These are phyloP conservation scores for Trichoderma atroviride DNA, from an alignment of 2,329 filamentous ascomycete genomes.

Conservation along the genomic window DNA sequence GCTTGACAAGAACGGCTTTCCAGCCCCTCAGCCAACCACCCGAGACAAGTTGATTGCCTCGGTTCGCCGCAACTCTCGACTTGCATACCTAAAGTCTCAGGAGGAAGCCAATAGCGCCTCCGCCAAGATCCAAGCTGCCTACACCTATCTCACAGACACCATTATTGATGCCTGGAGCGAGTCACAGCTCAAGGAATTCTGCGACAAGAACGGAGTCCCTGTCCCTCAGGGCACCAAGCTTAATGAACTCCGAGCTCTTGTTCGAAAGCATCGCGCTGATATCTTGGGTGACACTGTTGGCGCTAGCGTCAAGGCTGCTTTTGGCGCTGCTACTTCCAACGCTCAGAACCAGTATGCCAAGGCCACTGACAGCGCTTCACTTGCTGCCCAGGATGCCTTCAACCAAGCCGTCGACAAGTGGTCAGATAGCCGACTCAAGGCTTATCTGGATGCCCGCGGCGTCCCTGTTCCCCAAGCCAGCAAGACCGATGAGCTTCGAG, in stretches of 20 bases:
- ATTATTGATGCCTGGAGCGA: slow-evolving; percentile 91
- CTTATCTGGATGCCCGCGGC: slow-evolving; percentile 75
- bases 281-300: slow-evolving; percentile 67
- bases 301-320: slow-evolving; percentile 60
- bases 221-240: slow-evolving; percentile 90
- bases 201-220: slow-evolving; percentile 81
- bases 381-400: slow-evolving; percentile 68
- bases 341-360: slow-evolving; percentile 76
- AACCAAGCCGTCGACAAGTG: slow-evolving; percentile 63
- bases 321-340: slow-evolving; percentile 72
- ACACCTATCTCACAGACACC: slow-evolving; percentile 76
- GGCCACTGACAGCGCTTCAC: slow-evolving; percentile 69
- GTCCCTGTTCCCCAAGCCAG: slow-evolving; percentile 72
- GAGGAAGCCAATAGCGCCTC: slow-evolving; percentile 62
- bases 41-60: slow-evolving; percentile 87
- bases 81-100: slow-evolving; percentile 71
- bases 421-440: slow-evolving; percentile 78
- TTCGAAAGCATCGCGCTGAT: slow-evolving; percentile 81
- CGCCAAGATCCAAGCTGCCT: slow-evolving; percentile 68
- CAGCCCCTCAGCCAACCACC: slow-evolving; percentile 78
- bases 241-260: slow-evolving; percentile 86
- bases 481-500: slow-evolving; percentile 72
- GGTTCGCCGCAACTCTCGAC: slow-evolving; percentile 86
- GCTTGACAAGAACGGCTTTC: slow-evolving; percentile 85
- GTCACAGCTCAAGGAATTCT: slow-evolving; percentile 85